Percentiles rank a stretch among this genome's conserved stretches.
phyloP scores from a whole-genome alignment of 164 flowering plant genomes.

The Macadamia integrifolia region DNA sequence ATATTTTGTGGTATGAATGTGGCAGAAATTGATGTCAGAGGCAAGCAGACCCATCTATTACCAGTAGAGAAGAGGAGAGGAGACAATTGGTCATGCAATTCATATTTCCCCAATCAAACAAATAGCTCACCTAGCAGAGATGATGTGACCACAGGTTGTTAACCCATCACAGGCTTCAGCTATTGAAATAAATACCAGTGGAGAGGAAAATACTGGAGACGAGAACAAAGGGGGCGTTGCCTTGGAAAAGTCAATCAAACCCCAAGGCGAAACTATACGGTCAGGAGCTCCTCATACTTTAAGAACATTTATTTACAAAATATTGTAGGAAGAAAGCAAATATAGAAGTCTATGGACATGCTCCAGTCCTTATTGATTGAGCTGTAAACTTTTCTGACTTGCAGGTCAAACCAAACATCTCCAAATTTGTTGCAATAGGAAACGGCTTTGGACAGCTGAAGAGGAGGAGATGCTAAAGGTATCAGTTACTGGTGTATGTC shows the following conservation, averaged over 20 bases:
- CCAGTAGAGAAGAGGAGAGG: neutral
- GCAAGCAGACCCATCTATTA: neutral
- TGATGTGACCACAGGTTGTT: neutral
- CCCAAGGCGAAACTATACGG: neutral
- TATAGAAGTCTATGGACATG: neutral
- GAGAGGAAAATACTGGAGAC: neutral
- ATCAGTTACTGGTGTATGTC: neutral
- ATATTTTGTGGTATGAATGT: slow-evolving; percentile 15
- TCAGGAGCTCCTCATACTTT: slow-evolving; percentile 1
- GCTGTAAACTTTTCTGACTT: slow-evolving; percentile 5
- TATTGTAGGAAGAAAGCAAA: neutral
- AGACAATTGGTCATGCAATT: neutral
- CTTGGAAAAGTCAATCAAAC: neutral
- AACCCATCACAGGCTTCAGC: slow-evolving; percentile 4
- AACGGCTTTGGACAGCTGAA: slow-evolving; percentile 36
- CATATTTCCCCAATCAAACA: neutral
- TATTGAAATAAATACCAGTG: neutral
- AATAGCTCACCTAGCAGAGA: neutral
- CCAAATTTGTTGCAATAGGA: slow-evolving; percentile 27
- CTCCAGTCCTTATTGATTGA: neutral
- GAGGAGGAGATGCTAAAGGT: slow-evolving; percentile 62
- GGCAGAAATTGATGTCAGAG: neutral
- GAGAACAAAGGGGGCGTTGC: neutral
- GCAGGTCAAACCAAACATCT: slow-evolving; percentile 21
- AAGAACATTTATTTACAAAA: neutral